Base-by-base conservation (phyloP, 805 yeast genomes). In the Pichia scutulata region DNA sequence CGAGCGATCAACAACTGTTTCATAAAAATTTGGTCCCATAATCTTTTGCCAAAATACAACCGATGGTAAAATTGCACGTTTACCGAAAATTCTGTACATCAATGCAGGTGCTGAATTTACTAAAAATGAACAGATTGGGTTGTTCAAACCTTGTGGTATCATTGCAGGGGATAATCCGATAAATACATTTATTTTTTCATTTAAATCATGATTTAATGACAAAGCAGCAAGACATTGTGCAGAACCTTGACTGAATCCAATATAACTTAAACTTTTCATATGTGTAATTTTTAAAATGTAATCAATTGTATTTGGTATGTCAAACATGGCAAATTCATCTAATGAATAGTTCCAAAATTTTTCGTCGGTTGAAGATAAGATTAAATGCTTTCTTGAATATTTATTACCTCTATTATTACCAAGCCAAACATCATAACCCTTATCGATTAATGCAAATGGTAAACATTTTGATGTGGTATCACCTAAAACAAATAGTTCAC, bases 161-260 rank as follows among this genome's bases (percentile, higher is more conserved):
- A 92, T 84, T 1, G 97, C 97, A 0, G 98, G 98, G 0, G 96
- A 87, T 43, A 90, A 77, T 2, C 96, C 97, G 50, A 90, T 79
- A 55, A 90, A 84, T 47, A 64, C 60, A 36, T 75, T 75, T 44
- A 77, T 69, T 51, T 75, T 73, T 65, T 65, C 57, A 64, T 86
- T 87, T 50, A 90, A 71, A 2, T 74, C 72, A 8, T 84, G 81
- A 60, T 82, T 80, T 18, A 82, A 59, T 0, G 93, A 78, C 22
- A 89, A 70, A 12, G 95, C 76, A 0, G 96, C 97, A 65, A 90
- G 83, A 41, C 89, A 89, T 66, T 92, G 97, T 1, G 97, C 95
- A 0, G 95, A 82, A 21, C 98, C 98, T 65, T 90, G 98, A 24
- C 90, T 82, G 61, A 92, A 92, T 1, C 97, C 98, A 55, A 92